A percentile compares a stretch with the other conserved stretches of the same genome.
These are phyloP conservation scores for Taiozyma sp. DNA, from an alignment of 1,139 yeast genomes.

Conservation along the genomic window DNA sequence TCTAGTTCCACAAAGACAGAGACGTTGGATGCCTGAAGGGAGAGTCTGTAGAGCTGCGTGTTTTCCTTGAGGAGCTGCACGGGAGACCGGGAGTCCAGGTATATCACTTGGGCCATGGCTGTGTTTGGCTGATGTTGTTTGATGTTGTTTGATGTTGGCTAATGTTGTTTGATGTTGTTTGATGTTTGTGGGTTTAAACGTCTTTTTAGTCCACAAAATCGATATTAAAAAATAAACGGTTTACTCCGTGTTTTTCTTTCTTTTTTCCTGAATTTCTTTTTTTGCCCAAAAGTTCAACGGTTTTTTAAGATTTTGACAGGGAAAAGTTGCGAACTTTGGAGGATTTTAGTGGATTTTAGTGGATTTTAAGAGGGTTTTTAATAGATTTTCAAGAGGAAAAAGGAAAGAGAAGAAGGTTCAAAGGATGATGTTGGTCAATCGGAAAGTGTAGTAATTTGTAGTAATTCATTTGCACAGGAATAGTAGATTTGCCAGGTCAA, in stretches of 20 bases:
- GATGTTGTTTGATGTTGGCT: too few species aligned
- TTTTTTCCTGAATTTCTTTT: background rate
- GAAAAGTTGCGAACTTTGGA: too few species aligned
- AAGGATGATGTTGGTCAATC: too few species aligned
- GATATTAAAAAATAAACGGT: background rate
- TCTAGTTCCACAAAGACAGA: slow-evolving; percentile 11
- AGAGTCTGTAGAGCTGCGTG: slow-evolving; percentile 9
- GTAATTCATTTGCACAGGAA: too few species aligned
- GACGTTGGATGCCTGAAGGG: slow-evolving; percentile 7
- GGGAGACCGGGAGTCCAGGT: slow-evolving; percentile 14
- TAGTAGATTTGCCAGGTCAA: too few species aligned
- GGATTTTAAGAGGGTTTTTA: background rate
- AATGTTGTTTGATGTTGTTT: too few species aligned
- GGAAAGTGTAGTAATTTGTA: too few species aligned
- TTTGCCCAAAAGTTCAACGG: background rate
- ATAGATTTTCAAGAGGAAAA: background rate
- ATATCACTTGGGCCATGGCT: slow-evolving; percentile 18
- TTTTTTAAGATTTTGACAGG: background rate
- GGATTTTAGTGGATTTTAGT: too few species aligned
- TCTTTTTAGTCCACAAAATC: too few species aligned
- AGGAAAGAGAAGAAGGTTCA: too few species aligned
- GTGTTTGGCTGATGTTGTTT: background rate
- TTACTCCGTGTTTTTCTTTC: background rate
- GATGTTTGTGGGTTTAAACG: too few species aligned
- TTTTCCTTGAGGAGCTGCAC: slow-evolving; percentile 8